These are phyloP conservation scores for Fusarium miscanthi DNA, from an alignment of 2,329 filamentous ascomycete species.

Conservation along the genomic window DNA sequence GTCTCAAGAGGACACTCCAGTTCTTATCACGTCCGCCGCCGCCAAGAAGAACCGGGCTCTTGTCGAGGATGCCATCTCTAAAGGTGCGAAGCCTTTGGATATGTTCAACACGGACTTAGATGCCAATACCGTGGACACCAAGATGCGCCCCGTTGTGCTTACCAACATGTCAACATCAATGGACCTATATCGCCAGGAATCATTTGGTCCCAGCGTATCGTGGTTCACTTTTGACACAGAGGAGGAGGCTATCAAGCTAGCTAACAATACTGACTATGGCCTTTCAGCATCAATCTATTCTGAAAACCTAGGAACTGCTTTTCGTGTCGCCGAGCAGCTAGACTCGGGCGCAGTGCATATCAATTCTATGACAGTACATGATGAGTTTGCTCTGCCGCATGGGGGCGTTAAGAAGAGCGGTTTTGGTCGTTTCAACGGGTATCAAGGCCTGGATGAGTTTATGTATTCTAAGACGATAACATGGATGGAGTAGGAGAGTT, in stretches of 20 bases:
- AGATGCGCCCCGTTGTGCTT: neutral
- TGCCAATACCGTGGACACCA: neutral
- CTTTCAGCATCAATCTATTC: neutral
- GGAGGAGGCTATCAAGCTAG: neutral
- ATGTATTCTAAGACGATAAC: neutral
- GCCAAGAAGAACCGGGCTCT: neutral
- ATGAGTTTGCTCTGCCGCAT: neutral
- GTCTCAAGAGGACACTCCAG: neutral
- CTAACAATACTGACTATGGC: neutral
- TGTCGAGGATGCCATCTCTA: neutral
- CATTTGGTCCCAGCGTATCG: neutral
- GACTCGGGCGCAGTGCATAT: neutral
- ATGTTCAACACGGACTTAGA: neutral
- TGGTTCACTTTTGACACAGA: neutral
- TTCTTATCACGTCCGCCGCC: neutral
- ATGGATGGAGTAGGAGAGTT: neutral
- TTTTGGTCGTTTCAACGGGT: neutral
- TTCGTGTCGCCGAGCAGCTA: neutral
- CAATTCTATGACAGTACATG: constrained; percentile 3
- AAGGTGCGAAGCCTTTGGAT: neutral
- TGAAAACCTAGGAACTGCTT: neutral
- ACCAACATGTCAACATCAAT: neutral
- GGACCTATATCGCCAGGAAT: neutral
- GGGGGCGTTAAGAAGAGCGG: neutral
- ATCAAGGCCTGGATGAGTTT: neutral